Conservation (phyloP, 2,329 filamentous ascomycete genomes). For the Tolypocladium capitatum region DNA sequence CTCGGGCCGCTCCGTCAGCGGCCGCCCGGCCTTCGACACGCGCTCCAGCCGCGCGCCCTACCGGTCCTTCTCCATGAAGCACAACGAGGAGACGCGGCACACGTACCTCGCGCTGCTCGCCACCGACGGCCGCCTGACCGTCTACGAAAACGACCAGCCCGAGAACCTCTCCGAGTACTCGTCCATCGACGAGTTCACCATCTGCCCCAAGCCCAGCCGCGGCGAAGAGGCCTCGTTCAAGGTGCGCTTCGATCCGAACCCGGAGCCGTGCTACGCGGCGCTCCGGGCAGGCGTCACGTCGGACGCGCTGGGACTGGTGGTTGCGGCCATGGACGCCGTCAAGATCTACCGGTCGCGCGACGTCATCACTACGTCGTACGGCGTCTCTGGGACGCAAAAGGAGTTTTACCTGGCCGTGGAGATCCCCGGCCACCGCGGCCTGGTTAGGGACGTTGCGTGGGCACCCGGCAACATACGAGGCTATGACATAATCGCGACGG, state of each 20-base stretch:
- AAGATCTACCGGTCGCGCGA: constrained; percentile 69
- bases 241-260: constrained; percentile 79
- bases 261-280: constrained; percentile 64
- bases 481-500: constrained; percentile 81
- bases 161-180: constrained; percentile 69
- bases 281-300: constrained; percentile 68
- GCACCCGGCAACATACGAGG: constrained; percentile 82
- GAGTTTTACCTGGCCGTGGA: constrained; percentile 79
- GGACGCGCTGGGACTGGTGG: constrained; percentile 68
- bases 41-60: constrained; percentile 48
- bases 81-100: constrained; percentile 65
- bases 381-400: constrained; percentile 43
- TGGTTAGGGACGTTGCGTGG: constrained; percentile 86
- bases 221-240: constrained; percentile 82
- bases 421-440: constrained; percentile 56
- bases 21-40: constrained; percentile 41
- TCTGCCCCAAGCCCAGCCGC: constrained; percentile 56
- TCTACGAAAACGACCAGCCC: constrained; percentile 76
- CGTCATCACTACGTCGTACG: constrained; percentile 36
- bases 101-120: constrained; percentile 79
- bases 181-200: constrained; percentile 60
- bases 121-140: constrained; percentile 63
- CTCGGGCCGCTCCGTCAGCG: constrained; percentile 33
- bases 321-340: constrained; percentile 73
- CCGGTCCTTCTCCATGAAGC: constrained; percentile 73